Base-by-base conservation (phyloP, 257 asterid genomes). In the Fraxinus americana region DNA sequence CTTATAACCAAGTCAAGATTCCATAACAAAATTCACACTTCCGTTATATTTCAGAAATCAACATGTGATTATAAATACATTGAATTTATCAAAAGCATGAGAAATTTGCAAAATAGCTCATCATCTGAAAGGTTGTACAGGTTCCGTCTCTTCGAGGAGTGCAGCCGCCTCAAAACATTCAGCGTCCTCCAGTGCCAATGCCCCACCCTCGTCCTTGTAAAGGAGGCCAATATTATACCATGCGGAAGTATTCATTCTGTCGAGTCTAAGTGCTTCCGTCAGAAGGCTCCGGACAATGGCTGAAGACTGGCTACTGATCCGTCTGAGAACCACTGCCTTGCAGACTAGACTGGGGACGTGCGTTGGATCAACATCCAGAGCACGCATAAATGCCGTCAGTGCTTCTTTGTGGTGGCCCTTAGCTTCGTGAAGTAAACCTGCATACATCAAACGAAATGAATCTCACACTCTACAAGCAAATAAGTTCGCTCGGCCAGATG, bases 211-310 rank as follows among this genome's bases (percentile, higher is more conserved):
- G 19, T 89, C 96, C 80, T 89, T 90, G 83, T 88, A 85, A 50
- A 91, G 83, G 63, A 91, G 74, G 81, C 99, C 98, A 4, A 96
- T 94, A 79, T 93, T 89, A 78, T 86, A 79, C 99, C 99, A 96
- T 2, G 93, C 95, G 0, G 87, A 85, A 35, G 84, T 83, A 50
- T 90, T 90, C 84, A 73, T 89, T 81, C 90, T 85, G 85, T 96
- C 97, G 8, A 87, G 87, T 9, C 89, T 80, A 68, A 93, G 81
- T 75, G 98, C 97, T 84, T 90, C 99, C n/a, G 89, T 87, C 34
- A 96, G 86, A 79, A 96, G 86, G 86, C 91, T 90, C 79, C 92
- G 83, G 21, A 87, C 80, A 36, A 88, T 84, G 57, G 89, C 85
- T 1, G 74, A 48, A 29, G 98, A 88, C 70, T 70, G 79, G 80